Base-by-base conservation (phyloP, 2,329 filamentous ascomycete genomes). In the Furcasterigmium furcatum region DNA sequence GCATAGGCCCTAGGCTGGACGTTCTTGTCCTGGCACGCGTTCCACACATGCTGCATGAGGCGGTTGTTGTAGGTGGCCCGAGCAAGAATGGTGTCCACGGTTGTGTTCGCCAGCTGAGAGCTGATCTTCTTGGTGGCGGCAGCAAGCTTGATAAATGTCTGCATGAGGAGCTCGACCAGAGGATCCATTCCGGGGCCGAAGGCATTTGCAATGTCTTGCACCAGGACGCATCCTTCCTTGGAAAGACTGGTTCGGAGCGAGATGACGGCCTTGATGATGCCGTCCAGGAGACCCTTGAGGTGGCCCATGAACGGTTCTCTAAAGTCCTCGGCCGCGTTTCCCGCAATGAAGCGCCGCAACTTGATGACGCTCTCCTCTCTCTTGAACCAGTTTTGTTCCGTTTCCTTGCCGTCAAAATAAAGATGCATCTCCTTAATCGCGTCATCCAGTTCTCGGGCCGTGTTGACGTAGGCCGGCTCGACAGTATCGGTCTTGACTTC, bases 51-150 rank as follows among this genome's bases (percentile, higher is more conserved):
- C 63, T 95, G 88, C 74, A 96, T 79, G 51, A 96, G 76, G 22
- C 91, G 85, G 48, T 76, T 72, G 50, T 79, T 91, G 67, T 92
- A 97, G 0, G 91, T 85, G 24, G 87, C 86, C 55, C 86, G 84
- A 51, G 82, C 80, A 52, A 97, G 79, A 43, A 99, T 84, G 18
- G 77, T 82, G 53, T 94, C 85, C n/a, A 96, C 84, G 0, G 88
- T 89, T 14, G 72, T 64, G 59, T 95, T 91, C 43, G 88, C 92
- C 52, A 87, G 85, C 58, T 95, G 85, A 1, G 90, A 90, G 46
- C 82, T 84, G 55, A 99, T 96, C 65, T 95, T 95, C 67, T 99
- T 99, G 40, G 92, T 95, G 20, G 84, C 85, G 9, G 85, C 89
- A 53, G 87, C 91, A 52, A 96, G 80, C 67, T 96, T 96, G 70